Conservation (phyloP, 345 rosid genomes). For the Rhizophora mangle region DNA sequence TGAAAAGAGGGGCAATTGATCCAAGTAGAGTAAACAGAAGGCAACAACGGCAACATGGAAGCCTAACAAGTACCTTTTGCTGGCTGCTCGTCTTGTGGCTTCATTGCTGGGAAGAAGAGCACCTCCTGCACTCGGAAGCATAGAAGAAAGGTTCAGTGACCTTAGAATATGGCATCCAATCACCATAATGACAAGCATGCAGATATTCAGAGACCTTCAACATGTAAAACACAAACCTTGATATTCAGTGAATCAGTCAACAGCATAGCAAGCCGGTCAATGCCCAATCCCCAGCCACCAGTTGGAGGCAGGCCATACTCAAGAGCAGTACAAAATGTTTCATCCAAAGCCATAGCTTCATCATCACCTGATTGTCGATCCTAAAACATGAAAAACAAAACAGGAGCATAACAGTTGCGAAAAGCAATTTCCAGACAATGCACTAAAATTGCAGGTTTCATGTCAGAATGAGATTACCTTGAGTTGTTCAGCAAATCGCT, state of each 20-base stretch:
- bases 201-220: too few relatives aligned
- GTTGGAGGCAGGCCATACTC: conserved; percentile 96
- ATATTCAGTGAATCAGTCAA: conserved; percentile 93
- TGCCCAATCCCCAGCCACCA: conserved; percentile 95
- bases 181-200: not conserved
- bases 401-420: not conserved
- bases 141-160: conserved; percentile 11
- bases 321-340: conserved; percentile 80
- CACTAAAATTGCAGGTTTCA: not conserved
- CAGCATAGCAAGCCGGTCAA: conserved; percentile 85
- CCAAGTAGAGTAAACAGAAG: not conserved
- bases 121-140: conserved; percentile 62
- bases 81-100: conserved; percentile 82
- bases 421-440: not conserved
- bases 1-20: not conserved
- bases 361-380: conserved; percentile 95
- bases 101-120: conserved; percentile 97
- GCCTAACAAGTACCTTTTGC: conserved; percentile 40
- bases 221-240: conserved; percentile 45
- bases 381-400: conserved; percentile 25
- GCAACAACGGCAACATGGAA: not conserved
- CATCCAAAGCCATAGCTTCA: conserved; percentile 97
- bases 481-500: conserved; percentile 88
- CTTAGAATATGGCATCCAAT: not conserved
- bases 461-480: conserved; percentile 43